These are phyloP conservation scores for Cyphellophora europaea DNA, from an alignment of 2,329 filamentous ascomycete species.

Conservation along the genomic window DNA sequence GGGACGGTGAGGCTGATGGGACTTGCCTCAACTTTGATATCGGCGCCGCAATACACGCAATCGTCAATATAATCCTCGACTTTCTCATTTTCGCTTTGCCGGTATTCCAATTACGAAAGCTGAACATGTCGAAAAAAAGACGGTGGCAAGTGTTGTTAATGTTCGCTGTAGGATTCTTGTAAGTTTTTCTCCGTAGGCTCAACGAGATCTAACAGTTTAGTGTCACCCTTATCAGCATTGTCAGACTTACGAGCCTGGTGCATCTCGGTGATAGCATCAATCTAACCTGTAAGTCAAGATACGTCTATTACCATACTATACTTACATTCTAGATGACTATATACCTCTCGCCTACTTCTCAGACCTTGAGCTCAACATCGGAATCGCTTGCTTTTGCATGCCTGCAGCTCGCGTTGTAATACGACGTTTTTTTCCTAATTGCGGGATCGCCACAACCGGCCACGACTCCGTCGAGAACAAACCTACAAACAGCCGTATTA, in stretches of 20 bases:
- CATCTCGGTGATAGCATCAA: too few relatives aligned
- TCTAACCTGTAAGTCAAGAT: too few relatives aligned
- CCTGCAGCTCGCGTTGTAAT: constrained; percentile 24
- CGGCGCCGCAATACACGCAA: constrained; percentile 43
- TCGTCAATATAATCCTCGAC: constrained; percentile 43
- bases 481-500: too few relatives aligned
- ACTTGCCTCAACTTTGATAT: constrained; percentile 41
- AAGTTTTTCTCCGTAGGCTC: constrained; percentile 28
- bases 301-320: too few relatives aligned
- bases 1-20: constrained; percentile 39
- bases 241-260: constrained; percentile 35
- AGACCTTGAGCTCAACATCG: constrained; percentile 33
- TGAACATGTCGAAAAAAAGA: constrained; percentile 39
- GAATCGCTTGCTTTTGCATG: constrained; percentile 35
- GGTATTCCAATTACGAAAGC: constrained; percentile 32
- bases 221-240: constrained; percentile 34
- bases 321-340: too few relatives aligned
- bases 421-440: constrained; percentile 13
- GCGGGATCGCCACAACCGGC: constrained; percentile 3
- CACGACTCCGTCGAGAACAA: too few relatives aligned
- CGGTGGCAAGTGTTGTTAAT: constrained; percentile 41
- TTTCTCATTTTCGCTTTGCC: constrained; percentile 44
- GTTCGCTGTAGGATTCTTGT: constrained; percentile 41
- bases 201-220: too few relatives aligned
- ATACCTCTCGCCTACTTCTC: constrained; percentile 30